phyloP scores from a whole-genome alignment of 73 alveolate genomes.

The Tetrahymena borealis region DNA sequence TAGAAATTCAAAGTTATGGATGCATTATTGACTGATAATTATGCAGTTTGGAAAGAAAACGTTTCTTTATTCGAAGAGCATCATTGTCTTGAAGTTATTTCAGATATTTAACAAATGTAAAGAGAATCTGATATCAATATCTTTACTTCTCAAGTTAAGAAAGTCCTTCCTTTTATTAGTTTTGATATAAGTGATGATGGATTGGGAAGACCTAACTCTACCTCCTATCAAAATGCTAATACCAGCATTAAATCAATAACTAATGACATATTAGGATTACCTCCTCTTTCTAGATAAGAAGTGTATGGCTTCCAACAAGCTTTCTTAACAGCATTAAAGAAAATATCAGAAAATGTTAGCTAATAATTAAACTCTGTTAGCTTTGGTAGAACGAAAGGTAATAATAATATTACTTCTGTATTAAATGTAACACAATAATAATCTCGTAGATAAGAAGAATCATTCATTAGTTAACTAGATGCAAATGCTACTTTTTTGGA shows the following conservation, averaged over 20 bases:
- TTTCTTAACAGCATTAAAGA: neutral
- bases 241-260: neutral
- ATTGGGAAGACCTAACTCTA: neutral
- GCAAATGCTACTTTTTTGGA: neutral
- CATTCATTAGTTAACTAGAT: neutral
- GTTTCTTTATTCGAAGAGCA: neutral
- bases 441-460: neutral
- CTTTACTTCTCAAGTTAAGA: neutral
- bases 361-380: neutral
- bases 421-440: neutral
- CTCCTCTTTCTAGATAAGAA: neutral
- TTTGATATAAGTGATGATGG: neutral
- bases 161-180: neutral
- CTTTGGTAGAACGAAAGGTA: neutral
- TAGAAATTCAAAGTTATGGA: neutral
- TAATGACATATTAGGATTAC: neutral
- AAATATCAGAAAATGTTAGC: neutral
- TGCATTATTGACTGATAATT: neutral
- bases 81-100: neutral
- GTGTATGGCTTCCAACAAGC: neutral
- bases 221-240: neutral
- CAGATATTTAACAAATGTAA: neutral
- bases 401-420: neutral
- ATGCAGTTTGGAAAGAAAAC: neutral
- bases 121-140: neutral